Percentiles rank a stretch among this genome's conserved stretches.
These are phyloP conservation scores for Juncus effusus DNA, from an alignment of 176 grass and related monocot genomes.

Conservation along the genomic window DNA sequence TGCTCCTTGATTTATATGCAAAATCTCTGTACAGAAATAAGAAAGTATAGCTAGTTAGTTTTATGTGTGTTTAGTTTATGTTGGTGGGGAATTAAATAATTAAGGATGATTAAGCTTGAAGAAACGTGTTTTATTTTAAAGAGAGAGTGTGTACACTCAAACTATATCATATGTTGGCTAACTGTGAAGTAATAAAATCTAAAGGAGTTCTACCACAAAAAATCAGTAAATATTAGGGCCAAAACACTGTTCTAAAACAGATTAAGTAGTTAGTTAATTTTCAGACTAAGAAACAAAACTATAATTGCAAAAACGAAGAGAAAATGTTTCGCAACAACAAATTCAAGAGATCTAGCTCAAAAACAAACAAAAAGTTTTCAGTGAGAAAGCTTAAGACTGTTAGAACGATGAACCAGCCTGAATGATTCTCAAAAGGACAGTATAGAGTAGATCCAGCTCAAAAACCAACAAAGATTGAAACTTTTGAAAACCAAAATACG, in stretches of 20 bases:
- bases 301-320: too few species aligned
- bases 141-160: not conserved
- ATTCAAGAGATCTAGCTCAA: too few species aligned
- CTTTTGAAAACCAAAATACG: too few species aligned
- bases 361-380: too few species aligned
- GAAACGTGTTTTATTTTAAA: conserved; percentile 23
- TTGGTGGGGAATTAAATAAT: conserved; percentile 32
- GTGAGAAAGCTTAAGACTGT: too few species aligned
- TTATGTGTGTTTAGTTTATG: conserved; percentile 18
- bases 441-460: conserved; percentile 8
- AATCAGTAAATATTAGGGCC: too few species aligned
- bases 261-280: too few species aligned
- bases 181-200: conserved; percentile 33
- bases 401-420: too few species aligned
- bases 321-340: too few species aligned
- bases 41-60: conserved; percentile 34
- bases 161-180: conserved; percentile 45
- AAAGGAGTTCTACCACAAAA: not conserved
- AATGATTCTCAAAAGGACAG: not conserved
- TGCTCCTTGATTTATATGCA: conserved; percentile 74
- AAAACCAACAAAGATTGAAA: conserved; percentile 4
- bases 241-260: too few species aligned
- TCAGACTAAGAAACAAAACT: too few species aligned
- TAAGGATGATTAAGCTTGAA: conserved; percentile 19
- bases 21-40: conserved; percentile 54